phyloP scores from a whole-genome alignment of 2,329 filamentous ascomycete genomes.

The Incumbomyces lentus region DNA sequence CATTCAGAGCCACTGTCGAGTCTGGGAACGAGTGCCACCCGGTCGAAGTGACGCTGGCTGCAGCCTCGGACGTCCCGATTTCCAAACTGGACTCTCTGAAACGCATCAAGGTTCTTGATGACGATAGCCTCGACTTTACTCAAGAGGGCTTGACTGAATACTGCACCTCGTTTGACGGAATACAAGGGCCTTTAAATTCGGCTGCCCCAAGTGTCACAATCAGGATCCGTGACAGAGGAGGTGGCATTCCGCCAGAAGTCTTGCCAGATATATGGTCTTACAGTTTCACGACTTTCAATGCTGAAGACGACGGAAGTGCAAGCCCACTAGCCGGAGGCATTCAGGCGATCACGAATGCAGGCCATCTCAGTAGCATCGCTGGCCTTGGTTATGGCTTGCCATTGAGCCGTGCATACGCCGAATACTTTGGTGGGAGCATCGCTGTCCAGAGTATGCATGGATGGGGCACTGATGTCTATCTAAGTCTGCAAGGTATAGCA shows the following conservation, averaged over 20 bases:
- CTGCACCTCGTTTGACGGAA: slow-evolving; percentile 15
- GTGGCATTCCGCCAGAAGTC: slow-evolving; percentile 77
- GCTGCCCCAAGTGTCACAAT: slow-evolving; percentile 80
- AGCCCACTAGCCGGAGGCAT: slow-evolving; percentile 48
- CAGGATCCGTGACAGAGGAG: slow-evolving; percentile 87
- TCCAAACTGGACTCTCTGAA: slow-evolving; percentile 20
- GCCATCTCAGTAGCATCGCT: slow-evolving; percentile 73
- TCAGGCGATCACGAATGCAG: slow-evolving; percentile 62
- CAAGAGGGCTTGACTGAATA: slow-evolving; percentile 20
- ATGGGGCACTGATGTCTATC: slow-evolving; percentile 68
- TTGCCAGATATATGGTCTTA: slow-evolving; percentile 90
- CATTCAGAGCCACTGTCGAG: slow-evolving; percentile 88
- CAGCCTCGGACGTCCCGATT: slow-evolving; percentile 43
- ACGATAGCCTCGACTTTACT: slow-evolving; percentile 17
- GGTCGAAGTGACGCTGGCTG: slow-evolving; percentile 85
- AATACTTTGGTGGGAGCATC: slow-evolving; percentile 95
- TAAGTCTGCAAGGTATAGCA: slow-evolving; percentile 52
- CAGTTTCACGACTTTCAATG: slow-evolving; percentile 88
- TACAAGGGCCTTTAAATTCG: slow-evolving; percentile 23
- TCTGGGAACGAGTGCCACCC: slow-evolving; percentile 67
- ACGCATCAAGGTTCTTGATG: slow-evolving; percentile 15
- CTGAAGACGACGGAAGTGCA: slow-evolving; percentile 45
- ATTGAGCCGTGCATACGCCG: slow-evolving; percentile 82
- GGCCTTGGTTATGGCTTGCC: slow-evolving; percentile 89
- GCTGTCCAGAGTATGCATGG: slow-evolving; percentile 91